Conservation (phyloP, 148 eudicot genomes). For the Arctostaphylos glauca region DNA sequence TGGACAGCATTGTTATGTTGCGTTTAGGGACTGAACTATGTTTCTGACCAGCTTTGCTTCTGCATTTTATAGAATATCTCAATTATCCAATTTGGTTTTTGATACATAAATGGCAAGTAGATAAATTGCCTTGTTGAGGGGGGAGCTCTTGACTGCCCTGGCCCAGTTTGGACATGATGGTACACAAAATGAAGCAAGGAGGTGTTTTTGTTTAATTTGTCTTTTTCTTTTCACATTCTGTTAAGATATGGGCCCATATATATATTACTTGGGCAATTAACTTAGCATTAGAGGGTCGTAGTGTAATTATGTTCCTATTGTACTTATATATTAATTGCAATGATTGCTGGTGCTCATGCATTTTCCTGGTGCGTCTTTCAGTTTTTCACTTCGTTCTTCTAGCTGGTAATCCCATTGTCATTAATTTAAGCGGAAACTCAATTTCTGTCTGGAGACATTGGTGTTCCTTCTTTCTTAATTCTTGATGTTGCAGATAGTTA, state of each 20-base stretch:
- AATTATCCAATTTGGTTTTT: not conserved
- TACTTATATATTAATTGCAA: no score
- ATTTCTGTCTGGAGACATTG: not conserved
- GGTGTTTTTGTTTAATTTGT: constrained; percentile 42
- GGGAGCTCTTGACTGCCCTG: constrained; percentile 73
- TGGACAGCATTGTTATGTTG: not conserved
- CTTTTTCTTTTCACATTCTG: no score
- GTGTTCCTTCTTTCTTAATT: constrained; percentile 3
- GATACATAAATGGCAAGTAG: not conserved
- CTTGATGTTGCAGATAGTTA: not conserved
- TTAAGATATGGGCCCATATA: no score
- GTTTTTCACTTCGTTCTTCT: no score
- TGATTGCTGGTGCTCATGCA: no score
- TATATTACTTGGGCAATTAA: no score
- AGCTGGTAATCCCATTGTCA: no score
- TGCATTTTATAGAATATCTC: not conserved
- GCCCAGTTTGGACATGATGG: constrained; percentile 73
- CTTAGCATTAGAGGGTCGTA: no score
- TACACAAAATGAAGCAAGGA: constrained; percentile 71
- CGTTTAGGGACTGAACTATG: constrained; percentile 1
- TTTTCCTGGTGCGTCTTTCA: no score
- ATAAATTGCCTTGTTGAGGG: constrained; percentile 79
- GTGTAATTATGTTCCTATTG: no score
- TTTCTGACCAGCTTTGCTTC: not conserved
- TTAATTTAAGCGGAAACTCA: no score